Conservation (phyloP, 1,284 basidiomycete species). For the Puccinia polysora region DNA sequence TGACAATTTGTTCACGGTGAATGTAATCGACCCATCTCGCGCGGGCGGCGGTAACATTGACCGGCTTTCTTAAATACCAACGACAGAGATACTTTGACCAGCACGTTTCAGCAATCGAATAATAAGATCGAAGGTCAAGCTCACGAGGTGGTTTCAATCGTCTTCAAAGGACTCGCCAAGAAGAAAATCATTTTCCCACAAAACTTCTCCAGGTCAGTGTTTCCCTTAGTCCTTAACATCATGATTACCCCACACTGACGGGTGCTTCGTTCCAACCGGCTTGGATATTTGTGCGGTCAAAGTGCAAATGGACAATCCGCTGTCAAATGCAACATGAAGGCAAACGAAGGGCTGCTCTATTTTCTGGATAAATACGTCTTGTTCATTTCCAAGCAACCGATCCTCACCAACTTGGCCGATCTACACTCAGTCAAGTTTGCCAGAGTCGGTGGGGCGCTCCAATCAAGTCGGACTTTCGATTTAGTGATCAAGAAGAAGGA, state of each 20-base stretch:
- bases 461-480: slow-evolving; percentile 89
- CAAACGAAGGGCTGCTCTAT: slow-evolving; percentile 93
- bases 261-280: not conserved
- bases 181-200: slow-evolving; percentile 85
- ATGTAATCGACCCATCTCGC: not conserved
- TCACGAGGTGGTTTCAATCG: slow-evolving; percentile 79
- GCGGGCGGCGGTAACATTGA: not conserved
- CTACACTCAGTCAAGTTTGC: slow-evolving; percentile 90
- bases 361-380: slow-evolving; percentile 96
- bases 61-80: not conserved
- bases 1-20: not conserved
- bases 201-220: slow-evolving; percentile 69
- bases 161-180: slow-evolving; percentile 83
- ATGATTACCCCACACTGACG: not conserved
- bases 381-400: slow-evolving; percentile 95
- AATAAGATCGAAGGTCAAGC: slow-evolving; percentile 40
- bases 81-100: slow-evolving; percentile 16
- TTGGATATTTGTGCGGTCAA: slow-evolving; percentile 32
- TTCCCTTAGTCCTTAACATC: not conserved
- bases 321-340: slow-evolving; percentile 95
- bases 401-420: slow-evolving; percentile 83
- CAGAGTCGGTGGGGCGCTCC: slow-evolving; percentile 83
- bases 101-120: slow-evolving; percentile 28
- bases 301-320: slow-evolving; percentile 58
- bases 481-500: slow-evolving; percentile 85